Base-by-base conservation (phyloP, 352 stramenopile species). In the Phytophthora agathidicida region DNA sequence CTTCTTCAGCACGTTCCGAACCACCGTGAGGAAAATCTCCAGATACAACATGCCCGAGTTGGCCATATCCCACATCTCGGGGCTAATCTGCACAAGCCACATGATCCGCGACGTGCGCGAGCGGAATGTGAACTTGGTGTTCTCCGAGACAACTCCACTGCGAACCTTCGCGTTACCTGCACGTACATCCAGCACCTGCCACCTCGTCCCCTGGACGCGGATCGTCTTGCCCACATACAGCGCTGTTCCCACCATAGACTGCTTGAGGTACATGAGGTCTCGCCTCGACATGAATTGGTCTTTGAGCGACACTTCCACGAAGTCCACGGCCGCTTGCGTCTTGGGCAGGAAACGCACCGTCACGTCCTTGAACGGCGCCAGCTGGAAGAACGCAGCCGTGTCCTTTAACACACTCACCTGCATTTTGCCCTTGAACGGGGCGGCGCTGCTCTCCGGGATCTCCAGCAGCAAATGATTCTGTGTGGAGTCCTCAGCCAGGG, bases 81-180 rank as follows among this genome's bases (percentile, higher is more conserved):
- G 83, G 24, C 83, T 96, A 60, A 99, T 88, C 71, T 99, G 96
- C 31, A 99, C 93, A 23, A 99, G 80, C 96, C 96, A 99, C 73
- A 99, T 97, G 47, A 99, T 94, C 9, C 97, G 82, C 37, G 96
- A 97, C 22, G 93, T 98, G 19, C 95, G 90, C 60, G 94, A 94
- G 14, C 82, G 88, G 48, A 96, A 99, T 1, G 96, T 98, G 53
- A 99, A 97, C 64, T 98, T 99, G 23, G 98, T 99, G 10, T 88
- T 84, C 7, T 93, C 77, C 4, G 92, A 97, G 41, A 99, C 88
- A 26, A 99, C 86, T 31, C 96, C 98, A 19, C 88, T 98, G 44
- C 83, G 77, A 13, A 98, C 88, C 7, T 82, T 77, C n/a, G 91
- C 66, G 22, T 77, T 75, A 17, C 92, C 82, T 6, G 83, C 75